Percentiles rank a stretch among this genome's conserved stretches.
These are phyloP conservation scores for Seiridium cupressi DNA, from an alignment of 2,329 filamentous ascomycete species.

Conservation along the genomic window DNA sequence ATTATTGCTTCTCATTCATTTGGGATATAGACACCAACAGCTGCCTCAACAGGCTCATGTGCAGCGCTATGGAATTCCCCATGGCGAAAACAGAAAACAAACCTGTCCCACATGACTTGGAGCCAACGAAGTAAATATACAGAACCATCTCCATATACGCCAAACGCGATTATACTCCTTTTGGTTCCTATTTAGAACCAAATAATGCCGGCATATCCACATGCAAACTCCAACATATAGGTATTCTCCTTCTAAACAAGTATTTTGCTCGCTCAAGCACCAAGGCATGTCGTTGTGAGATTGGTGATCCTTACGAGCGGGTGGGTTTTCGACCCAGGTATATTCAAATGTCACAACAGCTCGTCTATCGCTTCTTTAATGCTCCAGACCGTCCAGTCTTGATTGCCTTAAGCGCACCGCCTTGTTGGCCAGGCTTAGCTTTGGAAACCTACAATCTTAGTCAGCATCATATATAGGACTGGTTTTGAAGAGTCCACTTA, in stretches of 20 bases:
- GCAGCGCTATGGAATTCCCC: neutral
- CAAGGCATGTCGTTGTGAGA: neutral
- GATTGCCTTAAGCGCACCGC: slow-evolving; percentile 9
- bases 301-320: neutral
- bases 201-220: neutral
- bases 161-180: neutral
- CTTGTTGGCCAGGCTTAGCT: slow-evolving; percentile 11
- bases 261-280: neutral
- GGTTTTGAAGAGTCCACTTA: neutral
- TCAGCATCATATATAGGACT: neutral
- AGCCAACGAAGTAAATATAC: neutral
- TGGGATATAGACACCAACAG: too few relatives aligned
- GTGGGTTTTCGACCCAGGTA: neutral
- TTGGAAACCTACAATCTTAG: slow-evolving; percentile 9
- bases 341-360: neutral
- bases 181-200: neutral
- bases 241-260: slow-evolving; percentile 7
- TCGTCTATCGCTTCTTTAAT: slow-evolving; percentile 3
- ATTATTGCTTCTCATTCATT: too few relatives aligned
- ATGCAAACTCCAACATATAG: slow-evolving; percentile 9
- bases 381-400: slow-evolving; percentile 6
- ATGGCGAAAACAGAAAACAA: neutral
- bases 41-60: neutral
- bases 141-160: neutral
- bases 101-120: neutral